Evolutionary conservation across 192 early-diverging fungal species (phyloP).

Genomic region (Umbelopsis sp.): DNA sequence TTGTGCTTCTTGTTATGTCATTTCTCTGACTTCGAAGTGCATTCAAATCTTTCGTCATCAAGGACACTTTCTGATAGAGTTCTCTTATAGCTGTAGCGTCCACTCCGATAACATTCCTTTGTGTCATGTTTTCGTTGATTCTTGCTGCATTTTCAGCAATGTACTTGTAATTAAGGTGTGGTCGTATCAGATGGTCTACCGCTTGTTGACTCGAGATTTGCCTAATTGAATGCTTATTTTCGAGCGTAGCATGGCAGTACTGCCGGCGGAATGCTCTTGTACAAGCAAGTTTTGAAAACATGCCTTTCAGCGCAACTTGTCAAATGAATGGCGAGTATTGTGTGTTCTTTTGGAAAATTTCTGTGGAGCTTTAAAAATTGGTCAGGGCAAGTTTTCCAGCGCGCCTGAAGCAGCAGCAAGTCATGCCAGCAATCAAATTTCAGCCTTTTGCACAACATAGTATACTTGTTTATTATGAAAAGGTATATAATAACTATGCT

Average conservation of each 20-base stretch:
- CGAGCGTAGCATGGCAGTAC: not conserved
- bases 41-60: slow-evolving; percentile 8
- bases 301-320: not conserved
- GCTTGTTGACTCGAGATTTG: not conserved
- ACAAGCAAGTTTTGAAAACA: slow-evolving; percentile 8
- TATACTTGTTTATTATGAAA: too few species aligned
- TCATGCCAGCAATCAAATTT: too few species aligned
- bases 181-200: slow-evolving; percentile 30
- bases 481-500: too few species aligned
- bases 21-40: slow-evolving; percentile 24
- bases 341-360: too few species aligned
- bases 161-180: slow-evolving; percentile 31
- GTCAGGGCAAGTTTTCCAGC: too few species aligned
- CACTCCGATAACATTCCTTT: slow-evolving; percentile 30
- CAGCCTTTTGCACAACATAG: too few species aligned
- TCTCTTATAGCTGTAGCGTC: slow-evolving; percentile 15
- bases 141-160: slow-evolving; percentile 30
- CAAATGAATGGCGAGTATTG: not conserved
- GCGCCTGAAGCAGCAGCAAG: too few species aligned
- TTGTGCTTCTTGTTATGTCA: slow-evolving; percentile 24
- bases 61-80: slow-evolving; percentile 17
- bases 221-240: not conserved
- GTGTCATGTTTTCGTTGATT: slow-evolving; percentile 32
- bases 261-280: not conserved
- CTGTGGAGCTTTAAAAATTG: too few species aligned